Conservation (phyloP, 73 alveolate genomes). For the Uronychia binucleata region DNA sequence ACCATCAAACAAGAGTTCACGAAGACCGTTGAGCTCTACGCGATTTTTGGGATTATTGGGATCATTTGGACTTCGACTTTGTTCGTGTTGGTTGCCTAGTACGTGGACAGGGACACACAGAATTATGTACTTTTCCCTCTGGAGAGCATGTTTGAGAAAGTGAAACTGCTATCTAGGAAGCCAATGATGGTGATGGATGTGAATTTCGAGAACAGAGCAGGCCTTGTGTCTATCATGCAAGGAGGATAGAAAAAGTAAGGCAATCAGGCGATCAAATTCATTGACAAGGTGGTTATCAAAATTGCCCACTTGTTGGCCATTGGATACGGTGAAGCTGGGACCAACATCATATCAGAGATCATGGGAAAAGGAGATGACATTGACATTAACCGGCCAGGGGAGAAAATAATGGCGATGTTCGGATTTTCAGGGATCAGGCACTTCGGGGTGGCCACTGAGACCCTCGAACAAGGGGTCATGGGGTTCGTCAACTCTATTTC, state of each 20-base stretch:
- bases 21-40: not conserved
- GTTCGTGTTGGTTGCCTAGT: not conserved
- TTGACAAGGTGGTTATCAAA: slow-evolving; percentile 78
- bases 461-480: slow-evolving; percentile 77
- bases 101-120: not conserved
- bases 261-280: not conserved
- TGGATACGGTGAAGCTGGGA: slow-evolving; percentile 86
- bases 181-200: slow-evolving; percentile 2
- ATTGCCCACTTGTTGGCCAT: slow-evolving; percentile 86
- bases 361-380: slow-evolving; percentile 64
- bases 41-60: not conserved
- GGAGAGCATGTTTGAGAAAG: not conserved
- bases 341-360: slow-evolving; percentile 72
- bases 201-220: not conserved
- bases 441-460: slow-evolving; percentile 83
- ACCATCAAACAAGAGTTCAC: not conserved
- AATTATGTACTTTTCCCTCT: not conserved
- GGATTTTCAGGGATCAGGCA: slow-evolving; percentile 82
- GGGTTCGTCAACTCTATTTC: slow-evolving; percentile 69
- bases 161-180: not conserved
- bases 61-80: not conserved
- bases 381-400: slow-evolving; percentile 73
- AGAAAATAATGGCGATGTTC: slow-evolving; percentile 72
- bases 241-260: not conserved
- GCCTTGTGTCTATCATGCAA: not conserved